Conservation (phyloP, 2,329 filamentous ascomycete species). For the Colletotrichum tanaceti region DNA sequence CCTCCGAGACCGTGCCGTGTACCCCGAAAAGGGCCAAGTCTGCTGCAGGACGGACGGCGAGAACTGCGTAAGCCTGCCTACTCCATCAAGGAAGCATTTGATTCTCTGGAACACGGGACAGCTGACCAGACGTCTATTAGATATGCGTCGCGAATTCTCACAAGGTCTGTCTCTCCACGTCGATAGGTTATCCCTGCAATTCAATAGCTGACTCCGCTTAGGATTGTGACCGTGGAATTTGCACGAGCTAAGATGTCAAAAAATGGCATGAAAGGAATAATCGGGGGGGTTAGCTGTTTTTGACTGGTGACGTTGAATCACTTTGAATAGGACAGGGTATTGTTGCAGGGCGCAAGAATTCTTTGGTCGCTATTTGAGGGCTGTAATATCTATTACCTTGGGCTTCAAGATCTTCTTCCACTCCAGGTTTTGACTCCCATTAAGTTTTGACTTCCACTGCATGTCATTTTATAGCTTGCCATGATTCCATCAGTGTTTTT, state of each 20-base stretch:
- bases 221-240: conserved; percentile 6
- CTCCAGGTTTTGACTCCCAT: no score
- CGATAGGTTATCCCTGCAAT: accelerated
- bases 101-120: neutral
- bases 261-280: neutral
- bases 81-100: neutral
- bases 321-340: no score
- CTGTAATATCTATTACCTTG: no score
- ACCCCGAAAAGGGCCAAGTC: neutral
- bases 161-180: neutral
- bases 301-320: neutral
- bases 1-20: conserved; percentile 1
- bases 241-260: neutral
- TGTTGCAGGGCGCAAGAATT: no score
- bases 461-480: no score
- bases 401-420: no score
- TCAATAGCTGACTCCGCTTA: neutral
- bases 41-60: conserved; percentile 8
- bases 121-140: neutral
- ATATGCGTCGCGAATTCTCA: conserved; percentile 3
- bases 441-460: no score
- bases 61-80: neutral
- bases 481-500: no score
- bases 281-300: no score
- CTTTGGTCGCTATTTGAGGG: no score